Conservation (phyloP, 345 rosid genomes). For the Salix purpurea region DNA sequence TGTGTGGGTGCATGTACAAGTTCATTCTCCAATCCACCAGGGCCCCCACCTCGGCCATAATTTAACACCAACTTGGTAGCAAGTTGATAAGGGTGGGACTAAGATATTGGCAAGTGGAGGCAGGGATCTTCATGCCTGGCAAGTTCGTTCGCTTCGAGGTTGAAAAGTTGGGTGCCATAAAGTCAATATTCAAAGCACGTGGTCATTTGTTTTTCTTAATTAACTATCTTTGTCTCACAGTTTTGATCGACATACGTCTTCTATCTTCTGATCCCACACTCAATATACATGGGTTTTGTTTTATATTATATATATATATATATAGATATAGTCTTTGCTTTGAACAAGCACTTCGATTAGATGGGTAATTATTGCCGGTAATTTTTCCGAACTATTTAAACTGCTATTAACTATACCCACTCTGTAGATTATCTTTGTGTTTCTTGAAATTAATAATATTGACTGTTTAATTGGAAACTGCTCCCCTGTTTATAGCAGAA, state of each 20-base stretch:
- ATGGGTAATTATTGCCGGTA: too few relatives aligned
- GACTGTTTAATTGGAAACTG: too few relatives aligned
- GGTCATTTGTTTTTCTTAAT: background rate
- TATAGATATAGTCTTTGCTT: background rate
- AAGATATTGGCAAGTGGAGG: background rate
- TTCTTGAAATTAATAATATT: too few relatives aligned
- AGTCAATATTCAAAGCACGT: conserved; percentile 15
- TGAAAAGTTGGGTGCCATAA: background rate
- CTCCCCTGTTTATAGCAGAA: too few relatives aligned
- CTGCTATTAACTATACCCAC: background rate
- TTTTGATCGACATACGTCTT: background rate
- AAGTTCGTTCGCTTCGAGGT: background rate
- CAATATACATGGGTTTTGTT: background rate
- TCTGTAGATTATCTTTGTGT: background rate
- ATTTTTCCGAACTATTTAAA: background rate
- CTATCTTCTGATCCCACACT: background rate
- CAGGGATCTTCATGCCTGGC: background rate
- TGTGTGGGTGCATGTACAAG: background rate
- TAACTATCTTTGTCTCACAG: too few relatives aligned
- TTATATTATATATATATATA: too few relatives aligned
- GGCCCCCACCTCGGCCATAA: background rate
- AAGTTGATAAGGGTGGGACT: background rate
- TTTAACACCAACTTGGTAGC: background rate
- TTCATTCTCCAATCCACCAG: background rate
- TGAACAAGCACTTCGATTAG: background rate